Conservation (phyloP, 2,329 filamentous ascomycete genomes). For the Exophiala sp. region DNA sequence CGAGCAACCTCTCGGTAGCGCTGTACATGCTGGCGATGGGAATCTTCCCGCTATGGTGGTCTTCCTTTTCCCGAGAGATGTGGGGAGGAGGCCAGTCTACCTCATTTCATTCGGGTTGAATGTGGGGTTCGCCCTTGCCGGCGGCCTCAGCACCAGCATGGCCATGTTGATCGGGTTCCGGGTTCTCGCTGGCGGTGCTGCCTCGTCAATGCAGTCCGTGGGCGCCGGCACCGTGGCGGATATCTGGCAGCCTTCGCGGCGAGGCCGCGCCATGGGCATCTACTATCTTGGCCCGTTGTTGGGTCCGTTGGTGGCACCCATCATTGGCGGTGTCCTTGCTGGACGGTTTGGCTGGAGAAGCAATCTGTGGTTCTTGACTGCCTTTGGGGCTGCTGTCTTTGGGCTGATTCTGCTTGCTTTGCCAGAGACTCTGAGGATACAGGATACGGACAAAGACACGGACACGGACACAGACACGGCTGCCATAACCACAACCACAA, state of each 20-base stretch:
- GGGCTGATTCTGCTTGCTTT: slow-evolving; percentile 39
- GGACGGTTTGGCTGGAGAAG: slow-evolving; percentile 54
- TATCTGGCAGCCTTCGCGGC: slow-evolving; percentile 65
- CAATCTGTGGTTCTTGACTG: slow-evolving; percentile 69
- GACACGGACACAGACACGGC: slow-evolving; percentile 24
- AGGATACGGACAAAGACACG: slow-evolving; percentile 20
- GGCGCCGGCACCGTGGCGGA: slow-evolving; percentile 78
- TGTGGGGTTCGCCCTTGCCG: not conserved
- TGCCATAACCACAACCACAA: slow-evolving; percentile 50
- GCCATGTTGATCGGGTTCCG: slow-evolving; percentile 72
- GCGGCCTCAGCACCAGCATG: slow-evolving; percentile 50
- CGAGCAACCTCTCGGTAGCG: slow-evolving; percentile 71
- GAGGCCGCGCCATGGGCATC: slow-evolving; percentile 69
- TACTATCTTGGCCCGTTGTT: slow-evolving; percentile 74
- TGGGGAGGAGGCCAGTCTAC: slow-evolving; percentile 72
- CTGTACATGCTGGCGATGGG: slow-evolving; percentile 76
- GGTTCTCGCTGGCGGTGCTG: slow-evolving; percentile 65
- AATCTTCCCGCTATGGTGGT: slow-evolving; percentile 83
- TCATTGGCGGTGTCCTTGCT: slow-evolving; percentile 56
- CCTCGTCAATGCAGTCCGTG: slow-evolving; percentile 73
- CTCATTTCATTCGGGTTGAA: slow-evolving; percentile 36
- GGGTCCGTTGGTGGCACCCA: slow-evolving; percentile 67
- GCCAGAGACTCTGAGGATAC: slow-evolving; percentile 39
- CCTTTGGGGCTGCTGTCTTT: slow-evolving; percentile 53
- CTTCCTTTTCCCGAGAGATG: slow-evolving; percentile 64